Percentiles rank a stretch among this genome's conserved stretches.
phyloP scores from a whole-genome alignment of 371 early-diverging fungal genomes.

The Saksenaea oblongispora region DNA sequence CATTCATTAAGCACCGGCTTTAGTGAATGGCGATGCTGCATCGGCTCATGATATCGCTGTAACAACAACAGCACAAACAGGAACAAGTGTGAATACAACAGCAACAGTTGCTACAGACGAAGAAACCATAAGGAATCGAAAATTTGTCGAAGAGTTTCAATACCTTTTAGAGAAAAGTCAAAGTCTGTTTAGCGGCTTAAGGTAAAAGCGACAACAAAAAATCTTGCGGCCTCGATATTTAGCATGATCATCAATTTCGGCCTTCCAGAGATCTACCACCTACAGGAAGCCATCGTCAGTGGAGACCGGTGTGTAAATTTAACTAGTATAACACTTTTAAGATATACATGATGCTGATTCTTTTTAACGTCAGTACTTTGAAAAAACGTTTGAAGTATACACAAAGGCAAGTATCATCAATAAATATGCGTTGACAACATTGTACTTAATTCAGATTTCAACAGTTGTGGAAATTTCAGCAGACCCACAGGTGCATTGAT shows the following conservation, averaged over 20 bases:
- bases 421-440: background rate
- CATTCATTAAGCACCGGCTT: background rate
- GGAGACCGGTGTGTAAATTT: conserved; percentile 58
- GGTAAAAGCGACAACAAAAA: conserved; percentile 48
- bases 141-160: conserved; percentile 85
- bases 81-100: background rate
- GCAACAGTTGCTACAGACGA: conserved; percentile 25
- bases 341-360: background rate
- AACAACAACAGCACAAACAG: background rate
- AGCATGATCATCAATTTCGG: background rate
- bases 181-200: conserved; percentile 91
- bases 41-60: background rate
- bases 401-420: conserved; percentile 63
- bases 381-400: conserved; percentile 95
- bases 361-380: conserved; percentile 70
- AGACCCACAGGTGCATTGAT: conserved; percentile 70
- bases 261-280: conserved; percentile 69
- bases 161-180: conserved; percentile 96
- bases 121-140: conserved; percentile 41
- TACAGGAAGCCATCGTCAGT: conserved; percentile 74
- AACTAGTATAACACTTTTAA: background rate
- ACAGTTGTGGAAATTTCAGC: conserved; percentile 95
- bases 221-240: background rate
- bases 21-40: background rate
- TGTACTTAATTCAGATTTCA: background rate